Evolutionary conservation across 1,284 basidiomycete species (phyloP), one percentile per base, ranked within the genome.

Genomic region (Thelephora terrestris): DNA sequence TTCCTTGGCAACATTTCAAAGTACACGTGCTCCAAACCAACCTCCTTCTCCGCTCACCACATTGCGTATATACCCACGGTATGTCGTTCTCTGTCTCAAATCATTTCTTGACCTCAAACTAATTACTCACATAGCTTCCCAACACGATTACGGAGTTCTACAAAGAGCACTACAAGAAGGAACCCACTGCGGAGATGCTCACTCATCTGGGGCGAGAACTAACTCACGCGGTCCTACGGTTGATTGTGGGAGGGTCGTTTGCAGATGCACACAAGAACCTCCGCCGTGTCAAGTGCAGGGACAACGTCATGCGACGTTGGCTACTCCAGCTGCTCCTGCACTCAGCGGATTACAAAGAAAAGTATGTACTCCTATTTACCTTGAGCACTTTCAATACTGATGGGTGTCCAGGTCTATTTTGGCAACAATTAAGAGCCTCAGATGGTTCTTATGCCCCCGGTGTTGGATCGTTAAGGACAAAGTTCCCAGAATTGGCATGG

Each of bases 1-100:
- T 63, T 53, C 17, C 60, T 68, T 39, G 61, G 62, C 4, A 69
- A 68, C 29, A 53, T 58, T 34, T 62, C 63, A 0, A 69, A 69
- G 48, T 68, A 63, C 18, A 43, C 36, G 2, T 52, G 57, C 0
- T 50, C 48, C 1, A 50, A 50, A 25, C 62, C 64, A 1, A 39
- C n/a, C 5, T 40, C 36, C 0, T 47, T 52, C 0, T 47, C 51
- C 10, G 51, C 61, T 9, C 60, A 56, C 23, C 61, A 70, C 43
- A 65, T 63, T 17, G 34, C 38, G 21, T 39, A 39, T 39, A 6
- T 39, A 5, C 37, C 37, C 2, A 53, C 52, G 5, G 61, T 65
- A 46, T 16, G 46, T 7, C n/a, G 47, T 47, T 7, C 40, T n/a
- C 27, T 27, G 16, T 7, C 10, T 35, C 34, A 45, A 20, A 45